phyloP scores from a whole-genome alignment of 2,329 filamentous ascomycete species.

The Pyricularia pennisetigena region DNA sequence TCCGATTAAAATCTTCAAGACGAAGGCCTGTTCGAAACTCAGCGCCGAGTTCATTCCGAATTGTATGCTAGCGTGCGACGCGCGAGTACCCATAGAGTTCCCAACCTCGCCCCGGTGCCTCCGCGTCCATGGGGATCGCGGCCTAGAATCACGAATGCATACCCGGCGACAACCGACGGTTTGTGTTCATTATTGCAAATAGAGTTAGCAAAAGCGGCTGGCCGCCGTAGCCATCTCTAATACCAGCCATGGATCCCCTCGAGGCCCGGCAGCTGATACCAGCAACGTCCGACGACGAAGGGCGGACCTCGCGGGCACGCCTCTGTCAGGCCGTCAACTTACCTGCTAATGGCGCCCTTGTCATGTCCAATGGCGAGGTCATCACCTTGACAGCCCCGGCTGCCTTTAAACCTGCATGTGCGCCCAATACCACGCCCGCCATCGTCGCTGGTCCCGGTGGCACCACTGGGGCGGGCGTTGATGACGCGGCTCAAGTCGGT shows the following conservation, averaged over 20 bases:
- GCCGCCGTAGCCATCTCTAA: slow-evolving; percentile 6
- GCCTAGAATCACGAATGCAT: neutral
- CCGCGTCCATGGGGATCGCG: neutral
- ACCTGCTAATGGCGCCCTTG: slow-evolving; percentile 34
- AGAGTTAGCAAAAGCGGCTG: neutral
- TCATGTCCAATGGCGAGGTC: slow-evolving; percentile 40
- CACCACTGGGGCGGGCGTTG: slow-evolving; percentile 24
- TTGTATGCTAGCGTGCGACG: neutral
- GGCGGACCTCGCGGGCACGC: slow-evolving; percentile 15
- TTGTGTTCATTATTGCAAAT: neutral
- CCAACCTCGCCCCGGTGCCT: neutral
- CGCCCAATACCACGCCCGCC: slow-evolving; percentile 26
- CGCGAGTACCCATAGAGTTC: neutral
- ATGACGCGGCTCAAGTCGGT: slow-evolving; percentile 15
- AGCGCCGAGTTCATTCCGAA: neutral
- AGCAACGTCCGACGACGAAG: slow-evolving; percentile 5
- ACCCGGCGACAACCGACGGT: neutral
- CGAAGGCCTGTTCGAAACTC: neutral
- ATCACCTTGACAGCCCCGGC: slow-evolving; percentile 50
- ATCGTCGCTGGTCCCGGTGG: slow-evolving; percentile 23
- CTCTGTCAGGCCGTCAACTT: slow-evolving; percentile 33
- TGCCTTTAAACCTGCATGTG: slow-evolving; percentile 50
- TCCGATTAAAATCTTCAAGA: neutral
- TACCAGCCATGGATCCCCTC: slow-evolving; percentile 7
- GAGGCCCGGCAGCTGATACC: slow-evolving; percentile 8